phyloP scores from a whole-genome alignment of 257 asterid genomes.

The Osmanthus fragrans region DNA sequence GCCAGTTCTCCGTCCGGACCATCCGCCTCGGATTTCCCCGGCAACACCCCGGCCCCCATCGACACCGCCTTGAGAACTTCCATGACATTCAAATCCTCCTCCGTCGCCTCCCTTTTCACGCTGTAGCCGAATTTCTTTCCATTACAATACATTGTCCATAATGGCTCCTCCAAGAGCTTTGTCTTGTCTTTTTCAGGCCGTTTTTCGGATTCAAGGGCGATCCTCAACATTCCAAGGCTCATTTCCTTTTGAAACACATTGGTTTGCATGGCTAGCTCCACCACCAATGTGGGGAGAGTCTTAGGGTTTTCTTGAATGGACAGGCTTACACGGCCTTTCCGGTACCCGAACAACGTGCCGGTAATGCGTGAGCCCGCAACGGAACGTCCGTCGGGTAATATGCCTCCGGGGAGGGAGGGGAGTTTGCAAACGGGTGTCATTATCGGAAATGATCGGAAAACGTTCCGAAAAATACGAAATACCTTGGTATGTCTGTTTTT shows the following conservation, averaged over 20 bases:
- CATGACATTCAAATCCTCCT: constrained; percentile 46
- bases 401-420: constrained; percentile 36
- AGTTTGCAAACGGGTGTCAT: constrained; percentile 40
- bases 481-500: constrained; percentile 22
- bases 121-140: constrained; percentile 47
- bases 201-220: constrained; percentile 45
- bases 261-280: no score
- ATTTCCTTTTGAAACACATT: constrained; percentile 43
- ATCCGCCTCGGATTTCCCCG: constrained; percentile 29
- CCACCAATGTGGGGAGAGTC: no score
- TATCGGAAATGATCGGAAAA: constrained; percentile 46
- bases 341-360: no score
- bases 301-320: no score
- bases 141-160: constrained; percentile 50
- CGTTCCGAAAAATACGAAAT: constrained; percentile 35
- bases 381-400: no score
- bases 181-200: constrained; percentile 32
- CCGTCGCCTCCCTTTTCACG: constrained; percentile 32
- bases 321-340: no score
- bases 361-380: no score
- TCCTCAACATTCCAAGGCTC: constrained; percentile 48
- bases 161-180: constrained; percentile 42
- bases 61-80: constrained; percentile 45
- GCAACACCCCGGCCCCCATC: constrained; percentile 51
- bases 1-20: constrained; percentile 42